Evolutionary conservation across 257 asterid genomes (phyloP).

Genomic region (Capsicum rhomboideum): DNA sequence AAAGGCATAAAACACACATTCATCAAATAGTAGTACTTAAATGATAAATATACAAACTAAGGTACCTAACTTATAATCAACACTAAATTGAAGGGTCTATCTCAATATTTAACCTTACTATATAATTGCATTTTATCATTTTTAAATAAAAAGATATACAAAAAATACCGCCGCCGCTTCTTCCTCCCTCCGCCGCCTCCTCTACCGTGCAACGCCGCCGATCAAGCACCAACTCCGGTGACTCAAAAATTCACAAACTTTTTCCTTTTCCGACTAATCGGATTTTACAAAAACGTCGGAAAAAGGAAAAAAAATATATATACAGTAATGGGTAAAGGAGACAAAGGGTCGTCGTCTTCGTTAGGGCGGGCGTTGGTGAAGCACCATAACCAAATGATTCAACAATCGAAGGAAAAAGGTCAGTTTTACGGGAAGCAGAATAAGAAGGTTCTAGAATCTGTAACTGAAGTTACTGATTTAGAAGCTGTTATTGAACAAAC

Average conservation of each 20-base stretch:
- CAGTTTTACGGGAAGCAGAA: slow-evolving; percentile 48
- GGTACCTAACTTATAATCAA: not conserved
- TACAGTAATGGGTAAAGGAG: slow-evolving; percentile 57
- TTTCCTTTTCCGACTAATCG: not conserved
- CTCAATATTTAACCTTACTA: not conserved
- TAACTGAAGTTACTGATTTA: slow-evolving; percentile 79
- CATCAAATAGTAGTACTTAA: not conserved
- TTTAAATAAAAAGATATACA: not conserved
- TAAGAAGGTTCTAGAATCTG: slow-evolving; percentile 85
- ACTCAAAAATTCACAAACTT: not conserved
- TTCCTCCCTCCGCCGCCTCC: not conserved
- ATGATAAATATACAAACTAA: not conserved
- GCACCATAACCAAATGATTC: slow-evolving; percentile 86
- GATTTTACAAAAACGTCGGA: too few relatives aligned
- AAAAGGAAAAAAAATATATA: not conserved
- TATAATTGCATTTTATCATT: not conserved
- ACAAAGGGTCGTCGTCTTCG: slow-evolving; percentile 29
- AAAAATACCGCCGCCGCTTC: too few relatives aligned
- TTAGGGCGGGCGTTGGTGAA: slow-evolving; percentile 86
- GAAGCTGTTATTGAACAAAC: slow-evolving; percentile 87
- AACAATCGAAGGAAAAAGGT: slow-evolving; percentile 74
- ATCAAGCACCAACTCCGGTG: not conserved
- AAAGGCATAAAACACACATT: not conserved
- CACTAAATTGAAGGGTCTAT: not conserved
- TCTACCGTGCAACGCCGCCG: not conserved